phyloP scores from a whole-genome alignment of 2,329 filamentous ascomycete species.

The Hypoxylon sp. region DNA sequence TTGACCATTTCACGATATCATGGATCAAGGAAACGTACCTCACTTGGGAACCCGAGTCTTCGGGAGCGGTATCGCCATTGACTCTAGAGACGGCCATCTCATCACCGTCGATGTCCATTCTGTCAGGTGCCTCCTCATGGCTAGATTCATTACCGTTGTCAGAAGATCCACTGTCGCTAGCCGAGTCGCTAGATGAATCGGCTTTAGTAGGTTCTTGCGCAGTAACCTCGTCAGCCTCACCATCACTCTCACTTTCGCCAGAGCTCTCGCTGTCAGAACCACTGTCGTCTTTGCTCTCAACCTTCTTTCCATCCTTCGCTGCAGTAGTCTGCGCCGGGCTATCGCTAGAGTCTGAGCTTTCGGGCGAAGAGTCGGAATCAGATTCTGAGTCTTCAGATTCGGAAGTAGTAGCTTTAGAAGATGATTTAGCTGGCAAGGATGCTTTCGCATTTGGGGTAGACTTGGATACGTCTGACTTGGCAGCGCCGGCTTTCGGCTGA shows the following conservation, averaged over 20 bases:
- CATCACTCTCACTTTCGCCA: constrained; percentile 27
- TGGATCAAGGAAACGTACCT: constrained; percentile 39
- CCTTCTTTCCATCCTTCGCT: constrained; percentile 44
- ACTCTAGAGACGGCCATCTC: constrained; percentile 39
- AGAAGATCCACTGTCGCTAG: constrained; percentile 30
- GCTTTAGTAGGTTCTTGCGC: constrained; percentile 7
- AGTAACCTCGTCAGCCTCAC: constrained; percentile 15
- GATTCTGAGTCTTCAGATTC: constrained; percentile 44
- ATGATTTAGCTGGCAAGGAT: constrained; percentile 30
- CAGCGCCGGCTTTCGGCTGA: constrained; percentile 43
- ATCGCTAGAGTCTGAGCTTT: constrained; percentile 32
- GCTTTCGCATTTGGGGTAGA: constrained; percentile 37
- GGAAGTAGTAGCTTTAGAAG: constrained; percentile 42
- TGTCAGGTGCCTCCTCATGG: constrained; percentile 30
- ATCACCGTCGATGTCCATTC: constrained; percentile 35
- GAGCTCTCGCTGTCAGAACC: constrained; percentile 51
- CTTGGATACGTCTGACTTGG: constrained; percentile 39
- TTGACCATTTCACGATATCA: background rate
- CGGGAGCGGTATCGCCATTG: constrained; percentile 36
- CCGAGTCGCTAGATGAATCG: constrained; percentile 25
- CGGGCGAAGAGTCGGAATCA: constrained; percentile 34
- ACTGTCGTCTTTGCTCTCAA: constrained; percentile 45
- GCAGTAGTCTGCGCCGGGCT: constrained; percentile 41
- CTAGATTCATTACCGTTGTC: constrained; percentile 18
- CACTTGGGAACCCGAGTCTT: constrained; percentile 39